Conservation (phyloP, 2,329 filamentous ascomycete genomes). For the Mariannaea elegans region DNA sequence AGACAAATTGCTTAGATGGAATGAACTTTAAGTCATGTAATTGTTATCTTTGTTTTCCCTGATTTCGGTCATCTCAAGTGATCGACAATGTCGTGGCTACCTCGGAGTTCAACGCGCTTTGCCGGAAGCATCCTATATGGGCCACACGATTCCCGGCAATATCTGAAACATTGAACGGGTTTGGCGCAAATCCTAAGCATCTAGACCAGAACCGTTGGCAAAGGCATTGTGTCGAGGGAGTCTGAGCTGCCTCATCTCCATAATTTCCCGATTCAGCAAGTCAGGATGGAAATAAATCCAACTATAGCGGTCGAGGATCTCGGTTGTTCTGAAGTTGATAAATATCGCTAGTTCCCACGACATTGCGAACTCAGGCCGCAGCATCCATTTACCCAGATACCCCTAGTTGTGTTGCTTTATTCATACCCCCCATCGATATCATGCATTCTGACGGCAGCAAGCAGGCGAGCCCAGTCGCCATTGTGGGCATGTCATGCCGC, state of each 20-base stretch:
- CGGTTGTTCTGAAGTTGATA: neutral
- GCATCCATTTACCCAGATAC: neutral
- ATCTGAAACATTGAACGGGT: conserved; percentile 9
- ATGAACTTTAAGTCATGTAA: neutral
- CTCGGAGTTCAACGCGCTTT: neutral
- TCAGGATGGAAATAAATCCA: neutral
- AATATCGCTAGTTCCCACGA: conserved; percentile 8
- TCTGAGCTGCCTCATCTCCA: neutral
- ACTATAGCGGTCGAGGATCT: neutral
- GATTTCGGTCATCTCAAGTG: neutral
- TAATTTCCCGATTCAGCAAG: neutral
- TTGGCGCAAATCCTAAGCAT: neutral
- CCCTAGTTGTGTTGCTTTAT: neutral
- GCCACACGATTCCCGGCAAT: neutral
- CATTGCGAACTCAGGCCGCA: neutral
- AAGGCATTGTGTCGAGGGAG: conserved; percentile 3
- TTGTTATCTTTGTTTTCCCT: neutral
- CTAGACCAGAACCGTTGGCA: neutral
- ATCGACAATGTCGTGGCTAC: neutral
- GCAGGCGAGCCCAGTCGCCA: conserved; percentile 49
- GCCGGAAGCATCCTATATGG: neutral
- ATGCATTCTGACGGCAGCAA: neutral
- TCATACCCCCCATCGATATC: neutral
- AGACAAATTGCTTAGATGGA: neutral
- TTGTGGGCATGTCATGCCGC: conserved; percentile 58